Evolutionary conservation across 83 land plant genomes (phyloP), one percentile per base, ranked within the genome.

Genomic region (Diphasiastrum complanatum): DNA sequence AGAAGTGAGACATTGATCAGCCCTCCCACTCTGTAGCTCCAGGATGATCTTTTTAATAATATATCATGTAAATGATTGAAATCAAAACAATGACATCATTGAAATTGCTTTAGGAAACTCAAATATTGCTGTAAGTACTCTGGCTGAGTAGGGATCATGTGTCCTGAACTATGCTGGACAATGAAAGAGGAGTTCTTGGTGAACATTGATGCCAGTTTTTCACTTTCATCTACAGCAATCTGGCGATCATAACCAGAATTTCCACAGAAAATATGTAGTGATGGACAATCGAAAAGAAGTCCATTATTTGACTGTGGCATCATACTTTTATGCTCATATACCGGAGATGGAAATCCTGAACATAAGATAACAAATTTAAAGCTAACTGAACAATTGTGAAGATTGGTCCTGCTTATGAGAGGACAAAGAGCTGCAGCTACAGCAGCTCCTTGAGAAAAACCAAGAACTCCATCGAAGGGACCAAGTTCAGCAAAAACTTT

Each of bases 361-460:
- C 97, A 91, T 35, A 87, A 52, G 30, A 91, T 79, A 31, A 60
- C 97, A 81, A 91, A 91, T 53, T 66, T 67, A 31, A 84, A 78
- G 28, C 69, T 46, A 12, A 69, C 45, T 16, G 16, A 1, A 47
- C 18, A 26, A 25, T 61, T 38, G 19, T 33, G 47, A 4, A 43
- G 43, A 10, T 38, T 41, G 14, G 22, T 54, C 28, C 53, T 49
- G 47, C 52, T 27, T 10, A 56, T 31, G 25, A 63, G 63, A 5
- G 65, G 55, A 66, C 81, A 78, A 45, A 87, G 64, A 11, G 73
- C 61, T 22, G 95, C 89, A 51, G 90, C 95, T 71, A 91, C 72
- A 23, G 95, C 80, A 5, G 97, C 95, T 30, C 97, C 97, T 74
- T 91, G 97, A 1, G 97, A 91, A 64, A 91, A 91, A 20, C 97